These are phyloP conservation scores for Leccinum truebloodii DNA, from an alignment of 768 basidiomycete genomes.

Conservation along the genomic window DNA sequence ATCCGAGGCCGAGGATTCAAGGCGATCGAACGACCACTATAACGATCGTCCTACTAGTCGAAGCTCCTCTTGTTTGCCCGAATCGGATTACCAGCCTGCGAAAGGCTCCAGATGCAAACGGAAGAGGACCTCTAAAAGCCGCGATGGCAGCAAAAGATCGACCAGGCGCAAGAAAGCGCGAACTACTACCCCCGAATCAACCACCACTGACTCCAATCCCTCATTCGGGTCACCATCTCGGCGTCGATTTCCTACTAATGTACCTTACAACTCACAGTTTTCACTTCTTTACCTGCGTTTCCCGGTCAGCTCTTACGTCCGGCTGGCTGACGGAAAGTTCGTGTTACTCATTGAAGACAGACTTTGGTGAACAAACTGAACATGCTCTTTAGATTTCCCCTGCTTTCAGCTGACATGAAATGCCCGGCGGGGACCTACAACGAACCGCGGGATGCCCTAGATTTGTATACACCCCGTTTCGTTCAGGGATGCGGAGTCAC, in stretches of 20 bases:
- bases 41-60: not conserved
- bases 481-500: constrained; percentile 65
- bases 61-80: not conserved
- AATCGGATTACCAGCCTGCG: constrained; percentile 20
- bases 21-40: not conserved
- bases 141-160: constrained; percentile 12
- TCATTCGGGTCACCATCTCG: constrained; percentile 14
- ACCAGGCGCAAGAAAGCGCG: constrained; percentile 16
- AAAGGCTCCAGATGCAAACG: constrained; percentile 21
- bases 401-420: constrained; percentile 18
- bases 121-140: constrained; percentile 12
- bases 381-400: constrained; percentile 17
- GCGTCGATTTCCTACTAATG: constrained; percentile 52
- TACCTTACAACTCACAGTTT: constrained; percentile 52
- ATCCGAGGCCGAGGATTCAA: not conserved
- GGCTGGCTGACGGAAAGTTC: constrained; percentile 42
- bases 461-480: constrained; percentile 79
- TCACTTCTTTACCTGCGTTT: constrained; percentile 71
- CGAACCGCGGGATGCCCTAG: constrained; percentile 56
- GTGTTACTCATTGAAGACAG: constrained; percentile 16
- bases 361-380: constrained; percentile 1
- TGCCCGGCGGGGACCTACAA: constrained; percentile 52
- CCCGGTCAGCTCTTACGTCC: constrained; percentile 59
- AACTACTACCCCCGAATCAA: not conserved
- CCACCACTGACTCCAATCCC: not conserved